Evolutionary conservation across 2,329 filamentous ascomycete species (phyloP).

Genomic region (Tolypocladium tundrense): DNA sequence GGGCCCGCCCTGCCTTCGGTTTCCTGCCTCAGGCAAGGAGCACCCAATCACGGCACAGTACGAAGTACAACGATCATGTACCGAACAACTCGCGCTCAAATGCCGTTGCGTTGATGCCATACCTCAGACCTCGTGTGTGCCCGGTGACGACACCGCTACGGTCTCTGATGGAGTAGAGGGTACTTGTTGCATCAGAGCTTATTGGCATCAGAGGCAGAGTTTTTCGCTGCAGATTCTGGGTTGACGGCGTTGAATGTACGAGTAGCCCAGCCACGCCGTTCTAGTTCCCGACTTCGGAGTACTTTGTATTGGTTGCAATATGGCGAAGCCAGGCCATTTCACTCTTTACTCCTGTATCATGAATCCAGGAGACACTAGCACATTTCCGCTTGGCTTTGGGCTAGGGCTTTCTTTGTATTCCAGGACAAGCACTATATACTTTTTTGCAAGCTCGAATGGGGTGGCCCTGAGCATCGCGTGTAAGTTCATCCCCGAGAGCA

Average conservation of each 20-base stretch:
- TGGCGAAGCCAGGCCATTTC: neutral
- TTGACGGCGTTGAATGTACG: neutral
- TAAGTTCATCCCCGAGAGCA: neutral
- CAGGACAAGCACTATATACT: neutral
- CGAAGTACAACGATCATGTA: neutral
- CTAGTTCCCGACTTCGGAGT: neutral
- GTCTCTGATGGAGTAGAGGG: neutral
- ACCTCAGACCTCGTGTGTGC: neutral
- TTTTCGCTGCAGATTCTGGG: neutral
- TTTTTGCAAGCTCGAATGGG: neutral
- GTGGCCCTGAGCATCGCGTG: neutral
- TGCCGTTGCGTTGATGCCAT: neutral
- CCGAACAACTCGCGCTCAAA: neutral
- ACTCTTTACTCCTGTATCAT: too few species aligned
- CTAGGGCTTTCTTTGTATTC: too few species aligned
- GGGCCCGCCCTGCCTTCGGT: conserved; percentile 5
- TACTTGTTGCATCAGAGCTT: neutral
- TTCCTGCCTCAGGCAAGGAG: conserved; percentile 11
- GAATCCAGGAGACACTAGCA: neutral
- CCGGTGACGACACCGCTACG: neutral
- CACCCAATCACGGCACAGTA: neutral
- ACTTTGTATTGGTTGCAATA: neutral
- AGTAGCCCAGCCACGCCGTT: neutral
- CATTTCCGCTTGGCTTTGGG: neutral
- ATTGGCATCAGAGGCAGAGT: neutral